Conservation (phyloP, 495 filamentous ascomycete genomes). For the Cairneyella variabilis region DNA sequence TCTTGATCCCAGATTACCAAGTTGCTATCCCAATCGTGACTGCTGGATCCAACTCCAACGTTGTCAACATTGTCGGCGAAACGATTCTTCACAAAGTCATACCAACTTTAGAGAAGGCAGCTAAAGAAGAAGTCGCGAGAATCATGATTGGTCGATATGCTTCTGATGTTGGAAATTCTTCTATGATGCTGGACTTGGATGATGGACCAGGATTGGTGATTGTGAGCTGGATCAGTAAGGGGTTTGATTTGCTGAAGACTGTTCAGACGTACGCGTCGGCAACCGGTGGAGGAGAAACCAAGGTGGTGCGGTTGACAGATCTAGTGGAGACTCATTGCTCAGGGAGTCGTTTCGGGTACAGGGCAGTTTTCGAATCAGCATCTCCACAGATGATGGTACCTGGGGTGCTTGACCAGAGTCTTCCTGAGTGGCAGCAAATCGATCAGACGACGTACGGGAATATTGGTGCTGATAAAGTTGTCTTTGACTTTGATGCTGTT, state of each 20-base stretch:
- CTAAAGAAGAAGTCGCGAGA: neutral
- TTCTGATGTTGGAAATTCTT: neutral
- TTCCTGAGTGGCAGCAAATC: slow-evolving; percentile 24
- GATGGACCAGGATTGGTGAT: neutral
- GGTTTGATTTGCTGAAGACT: neutral
- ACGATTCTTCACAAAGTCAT: neutral
- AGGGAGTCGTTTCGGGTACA: neutral
- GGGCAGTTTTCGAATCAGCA: neutral
- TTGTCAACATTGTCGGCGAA: slow-evolving; percentile 9
- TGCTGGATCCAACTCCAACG: slow-evolving; percentile 32
- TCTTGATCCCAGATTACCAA: slow-evolving; percentile 49
- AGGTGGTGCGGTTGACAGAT: slow-evolving; percentile 4
- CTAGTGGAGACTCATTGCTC: neutral
- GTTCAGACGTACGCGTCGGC: neutral
- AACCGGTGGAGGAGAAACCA: slow-evolving; percentile 2
- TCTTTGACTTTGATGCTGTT: slow-evolving; percentile 31
- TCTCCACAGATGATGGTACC: neutral
- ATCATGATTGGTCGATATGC: slow-evolving; percentile 1
- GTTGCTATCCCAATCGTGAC: slow-evolving; percentile 46
- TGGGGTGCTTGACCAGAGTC: slow-evolving; percentile 10
- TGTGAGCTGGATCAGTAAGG: slow-evolving; percentile 1
- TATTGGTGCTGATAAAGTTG: slow-evolving; percentile 38
- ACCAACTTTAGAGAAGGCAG: neutral
- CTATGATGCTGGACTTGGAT: neutral
- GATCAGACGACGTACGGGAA: slow-evolving; percentile 32